These are phyloP conservation scores for Chlorella vulgaris DNA, from an alignment of 139 green algal genomes.

Conservation along the genomic window DNA sequence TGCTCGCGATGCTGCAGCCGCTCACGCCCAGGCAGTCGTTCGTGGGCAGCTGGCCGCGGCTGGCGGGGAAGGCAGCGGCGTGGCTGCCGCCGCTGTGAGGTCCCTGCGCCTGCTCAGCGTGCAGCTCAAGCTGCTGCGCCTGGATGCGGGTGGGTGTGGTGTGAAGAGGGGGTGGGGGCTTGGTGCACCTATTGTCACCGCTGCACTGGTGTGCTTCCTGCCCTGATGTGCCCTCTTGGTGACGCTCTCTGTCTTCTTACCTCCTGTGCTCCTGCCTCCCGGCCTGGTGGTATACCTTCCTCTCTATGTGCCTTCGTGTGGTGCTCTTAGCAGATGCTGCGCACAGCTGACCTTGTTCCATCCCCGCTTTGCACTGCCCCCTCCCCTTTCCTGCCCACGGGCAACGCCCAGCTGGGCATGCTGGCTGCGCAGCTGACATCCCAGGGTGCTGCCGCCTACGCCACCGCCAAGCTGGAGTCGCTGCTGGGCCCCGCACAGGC, in stretches of 20 bases:
- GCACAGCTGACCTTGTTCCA: background rate
- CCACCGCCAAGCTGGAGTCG: constrained; percentile 35
- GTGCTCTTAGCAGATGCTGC: no score
- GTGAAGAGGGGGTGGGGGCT: background rate
- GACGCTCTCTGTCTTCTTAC: background rate
- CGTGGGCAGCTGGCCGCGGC: constrained; percentile 34
- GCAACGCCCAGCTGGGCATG: constrained; percentile 58
- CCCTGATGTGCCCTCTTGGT: background rate
- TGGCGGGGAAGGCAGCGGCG: background rate
- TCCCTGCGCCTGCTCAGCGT: constrained; percentile 67
- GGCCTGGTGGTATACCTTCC: no score
- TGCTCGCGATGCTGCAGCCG: constrained; percentile 37
- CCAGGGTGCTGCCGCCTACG: constrained; percentile 36
- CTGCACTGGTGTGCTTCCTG: background rate
- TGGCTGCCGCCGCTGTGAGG: constrained; percentile 42
- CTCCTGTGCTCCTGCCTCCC: no score
- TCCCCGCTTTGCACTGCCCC: background rate
- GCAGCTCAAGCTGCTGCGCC: constrained; percentile 76
- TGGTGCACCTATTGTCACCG: background rate
- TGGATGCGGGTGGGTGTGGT: constrained; percentile 66
- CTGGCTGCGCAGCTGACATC: constrained; percentile 1
- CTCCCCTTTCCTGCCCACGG: constrained; percentile 24
- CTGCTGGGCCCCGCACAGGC: background rate
- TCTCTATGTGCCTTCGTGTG: no score
- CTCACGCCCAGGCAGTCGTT: constrained; percentile 22